Evolutionary conservation across 169 alveolate genomes (phyloP), one percentile per base, ranked within the genome.

Genomic region (Perkinsus olseni): DNA sequence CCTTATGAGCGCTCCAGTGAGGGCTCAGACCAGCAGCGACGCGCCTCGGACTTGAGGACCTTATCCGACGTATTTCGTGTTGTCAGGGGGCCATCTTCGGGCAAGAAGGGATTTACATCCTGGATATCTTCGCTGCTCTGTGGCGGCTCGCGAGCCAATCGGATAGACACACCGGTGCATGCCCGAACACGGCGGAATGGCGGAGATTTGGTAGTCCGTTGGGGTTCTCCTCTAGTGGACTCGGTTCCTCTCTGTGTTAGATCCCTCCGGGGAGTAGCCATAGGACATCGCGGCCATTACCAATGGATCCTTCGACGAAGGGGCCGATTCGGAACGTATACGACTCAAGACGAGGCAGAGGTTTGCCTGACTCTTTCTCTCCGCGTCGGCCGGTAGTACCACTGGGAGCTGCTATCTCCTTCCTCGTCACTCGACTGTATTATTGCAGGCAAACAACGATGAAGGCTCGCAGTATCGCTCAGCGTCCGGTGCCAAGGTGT

Each of bases 311-410:
- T 40, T 40, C 50, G 50, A 40, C 82, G 0, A 62, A 62, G 82
- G 82, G 82, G 82, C 82, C 28, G 82, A 28, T 28, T 24, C 13
- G 82, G 82, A 28, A 3, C 28, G 82, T 62, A 62, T 62, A 62
- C 82, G 82, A 62, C 82, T 62, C 82, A 28, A 62, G 82, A 62
- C 82, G 82, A 21, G 82, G 82, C 82, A 62, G 82, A 62, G 82
- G 82, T 62, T 62, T 62, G 82, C 82, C 82, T 4, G 82, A 62
- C 37, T 62, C 82, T 28, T 62, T 21, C 34, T 62, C 82, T 62
- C 82, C 82, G 31, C 82, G 31, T 21, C 28, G 82, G 82, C 82
- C 17, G 1, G 82, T 62, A 62, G 10, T 62, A 62, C 28, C 17
- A 62, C 28, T 24, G 34, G 10, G 82, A 28, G 13, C 28, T 8